Base-by-base conservation (phyloP, 78 protist genomes). In the Diacronema lutheri region DNA sequence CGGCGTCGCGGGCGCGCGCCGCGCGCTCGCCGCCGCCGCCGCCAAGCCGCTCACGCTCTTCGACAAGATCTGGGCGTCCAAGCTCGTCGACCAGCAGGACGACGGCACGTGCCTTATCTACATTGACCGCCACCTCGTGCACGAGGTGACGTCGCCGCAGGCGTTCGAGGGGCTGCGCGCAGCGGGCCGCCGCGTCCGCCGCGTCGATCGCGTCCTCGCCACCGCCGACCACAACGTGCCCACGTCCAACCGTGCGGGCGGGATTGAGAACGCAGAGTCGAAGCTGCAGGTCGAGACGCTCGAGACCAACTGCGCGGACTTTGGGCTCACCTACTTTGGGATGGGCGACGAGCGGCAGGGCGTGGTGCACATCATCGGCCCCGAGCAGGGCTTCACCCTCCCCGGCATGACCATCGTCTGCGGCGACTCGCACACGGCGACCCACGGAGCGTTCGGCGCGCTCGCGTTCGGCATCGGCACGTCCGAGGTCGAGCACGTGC, bases 391-490 rank as follows among this genome's bases (percentile, higher is more conserved):
- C 38, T 83, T 90, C 80, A 86, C 93, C 5, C 88, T 86, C 14
- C 93, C 93, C 12, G 93, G 93, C 37, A 56, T 55, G 50, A 87
- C 90, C 11, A 50, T 82, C 64, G 93, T 90, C 46, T 86, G 93
- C 79, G 89, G 91, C 26, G 93, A 90, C 86, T 55, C 78, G 44
- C 93, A 90, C 90, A 90, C 93, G 13, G 79, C 91, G 23, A 87
- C 93, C 6, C 90, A 90, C 65, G 93, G 93, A 5, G 93, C 90
- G 11, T 87, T 90, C 66, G 93, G 93, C 31, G 89, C 89, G 23
- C 90, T 90, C 46, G 89, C 93, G 23, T 87, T 86, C 38, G 93
- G 93, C 56, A 86, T 90, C 80, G 93, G 90, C 41, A 86, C 92
- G 21, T 84, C 89, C 12, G 92, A 89, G 87, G 91, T 88, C 25